Evolutionary conservation across 176 grass and related monocot genomes (phyloP).

Genomic region (Bothriochloa decipiens): DNA sequence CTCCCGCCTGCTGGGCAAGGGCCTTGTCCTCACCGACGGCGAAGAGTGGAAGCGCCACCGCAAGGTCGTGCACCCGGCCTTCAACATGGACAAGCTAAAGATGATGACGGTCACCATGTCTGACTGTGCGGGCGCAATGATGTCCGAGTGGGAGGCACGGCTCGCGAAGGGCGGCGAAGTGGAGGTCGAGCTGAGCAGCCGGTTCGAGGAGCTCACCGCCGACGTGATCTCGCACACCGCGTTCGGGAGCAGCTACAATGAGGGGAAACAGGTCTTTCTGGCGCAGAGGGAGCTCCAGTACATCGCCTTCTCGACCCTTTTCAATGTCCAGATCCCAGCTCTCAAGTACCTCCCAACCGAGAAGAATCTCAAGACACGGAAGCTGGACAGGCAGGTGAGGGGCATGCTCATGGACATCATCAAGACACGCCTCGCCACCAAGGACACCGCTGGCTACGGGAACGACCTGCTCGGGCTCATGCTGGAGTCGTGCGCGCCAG

Average conservation of each 20-base stretch:
- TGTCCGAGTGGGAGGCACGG: conserved; percentile 46
- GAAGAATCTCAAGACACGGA: conserved; percentile 32
- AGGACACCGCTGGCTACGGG: conserved; percentile 19
- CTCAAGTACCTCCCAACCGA: conserved; percentile 34
- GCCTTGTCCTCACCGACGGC: conserved; percentile 44
- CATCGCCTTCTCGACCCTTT: conserved; percentile 23
- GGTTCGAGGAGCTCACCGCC: conserved; percentile 58
- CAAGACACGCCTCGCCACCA: background rate
- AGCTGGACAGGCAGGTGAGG: conserved; percentile 36
- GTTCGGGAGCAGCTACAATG: conserved; percentile 56
- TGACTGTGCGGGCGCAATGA: conserved; percentile 42
- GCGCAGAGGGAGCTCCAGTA: conserved; percentile 50
- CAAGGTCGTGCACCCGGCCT: conserved; percentile 58
- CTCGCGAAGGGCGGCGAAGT: background rate
- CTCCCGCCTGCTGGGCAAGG: conserved; percentile 52
- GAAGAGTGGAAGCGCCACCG: conserved; percentile 66
- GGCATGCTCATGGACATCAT: conserved; percentile 45
- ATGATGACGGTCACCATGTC: conserved; percentile 63
- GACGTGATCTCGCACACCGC: conserved; percentile 62
- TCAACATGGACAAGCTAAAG: conserved; percentile 73
- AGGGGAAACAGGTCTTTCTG: conserved; percentile 54
- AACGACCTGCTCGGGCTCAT: conserved; percentile 53
- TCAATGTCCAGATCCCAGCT: conserved; percentile 21
- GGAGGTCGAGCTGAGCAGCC: conserved; percentile 46
- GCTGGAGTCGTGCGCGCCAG: conserved; percentile 25